Conservation (phyloP, 164 flowering plant genomes). For the Kalanchoe fedtschenkoi region DNA sequence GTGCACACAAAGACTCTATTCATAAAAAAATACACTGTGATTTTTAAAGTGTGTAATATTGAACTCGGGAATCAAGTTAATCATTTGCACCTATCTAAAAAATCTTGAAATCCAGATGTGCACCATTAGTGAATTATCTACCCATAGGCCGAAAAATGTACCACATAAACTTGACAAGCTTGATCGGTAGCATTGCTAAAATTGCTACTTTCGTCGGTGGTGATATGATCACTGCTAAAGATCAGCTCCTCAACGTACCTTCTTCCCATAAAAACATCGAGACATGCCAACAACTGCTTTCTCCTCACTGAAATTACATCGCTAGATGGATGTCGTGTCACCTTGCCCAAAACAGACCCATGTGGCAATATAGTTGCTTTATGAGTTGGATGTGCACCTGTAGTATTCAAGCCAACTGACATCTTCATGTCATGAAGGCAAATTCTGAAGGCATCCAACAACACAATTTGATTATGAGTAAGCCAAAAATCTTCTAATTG, state of each 20-base stretch:
- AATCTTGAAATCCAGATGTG: too few relatives aligned
- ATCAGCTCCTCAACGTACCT: constrained; percentile 97
- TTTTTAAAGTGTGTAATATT: too few relatives aligned
- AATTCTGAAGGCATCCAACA: constrained; percentile 61
- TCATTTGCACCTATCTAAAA: too few relatives aligned
- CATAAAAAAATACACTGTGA: too few relatives aligned
- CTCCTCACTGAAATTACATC: constrained; percentile 94
- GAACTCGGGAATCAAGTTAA: too few relatives aligned
- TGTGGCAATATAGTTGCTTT: constrained; percentile 98
- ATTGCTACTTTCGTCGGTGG: constrained; percentile 96
- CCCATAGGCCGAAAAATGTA: constrained; percentile 16
- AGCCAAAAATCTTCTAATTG: constrained; percentile 91
- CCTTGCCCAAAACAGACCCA: constrained; percentile 97
- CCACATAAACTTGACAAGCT: constrained; percentile 98
- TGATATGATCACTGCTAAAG: constrained; percentile 78
- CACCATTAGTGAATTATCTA: neutral
- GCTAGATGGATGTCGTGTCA: constrained; percentile 83
- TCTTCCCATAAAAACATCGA: constrained; percentile 99
- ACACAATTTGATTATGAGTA: constrained; percentile 79
- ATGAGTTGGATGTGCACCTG: constrained; percentile 94
- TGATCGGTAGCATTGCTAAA: constrained; percentile 76
- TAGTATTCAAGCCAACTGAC: constrained; percentile 85
- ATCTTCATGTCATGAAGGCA: too few relatives aligned
- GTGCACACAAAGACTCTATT: too few relatives aligned
- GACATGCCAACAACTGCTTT: constrained; percentile 86